A percentile compares a stretch with the other conserved stretches of the same genome.
phyloP scores from a whole-genome alignment of 805 yeast species.

The Saturnispora halmiae region DNA sequence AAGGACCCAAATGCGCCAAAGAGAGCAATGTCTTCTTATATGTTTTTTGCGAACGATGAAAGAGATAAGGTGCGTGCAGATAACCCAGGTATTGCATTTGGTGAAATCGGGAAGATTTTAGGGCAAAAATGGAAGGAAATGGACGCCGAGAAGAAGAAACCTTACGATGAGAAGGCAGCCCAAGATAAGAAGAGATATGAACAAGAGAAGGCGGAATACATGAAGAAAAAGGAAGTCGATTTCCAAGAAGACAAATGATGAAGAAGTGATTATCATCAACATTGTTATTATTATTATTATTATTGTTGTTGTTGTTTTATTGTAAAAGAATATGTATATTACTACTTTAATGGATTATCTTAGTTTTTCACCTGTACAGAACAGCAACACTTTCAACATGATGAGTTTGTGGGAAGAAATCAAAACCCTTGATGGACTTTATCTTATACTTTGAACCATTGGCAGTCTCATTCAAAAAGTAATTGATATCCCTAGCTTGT shows the following conservation, averaged over 20 bases:
- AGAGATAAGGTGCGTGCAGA: conserved; percentile 94
- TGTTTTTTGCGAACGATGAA: conserved; percentile 97
- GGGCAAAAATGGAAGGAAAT: conserved; percentile 97
- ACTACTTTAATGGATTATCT: no score
- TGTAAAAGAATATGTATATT: no score
- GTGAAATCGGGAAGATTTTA: conserved; percentile 87
- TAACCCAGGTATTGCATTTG: conserved; percentile 93
- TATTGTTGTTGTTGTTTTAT: conserved; percentile 1
- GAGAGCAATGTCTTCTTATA: conserved; percentile 96
- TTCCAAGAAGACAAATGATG: conserved; percentile 10
- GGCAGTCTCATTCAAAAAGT: conserved; percentile 58
- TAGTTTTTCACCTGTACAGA: conserved; percentile 16
- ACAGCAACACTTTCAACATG: conserved; percentile 51
- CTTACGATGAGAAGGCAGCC: conserved; percentile 89
- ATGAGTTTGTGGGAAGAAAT: conserved; percentile 70
- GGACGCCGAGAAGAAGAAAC: conserved; percentile 70
- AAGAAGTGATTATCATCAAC: no score
- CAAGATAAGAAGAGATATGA: conserved; percentile 97
- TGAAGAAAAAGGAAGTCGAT: conserved; percentile 24
- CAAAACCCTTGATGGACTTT: conserved; percentile 87
- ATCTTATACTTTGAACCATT: conserved; percentile 57
- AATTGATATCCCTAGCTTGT: conserved; percentile 90
- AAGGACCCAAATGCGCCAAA: conserved; percentile 97
- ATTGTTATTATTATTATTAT: conserved; percentile 4
- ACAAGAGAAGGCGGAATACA: conserved; percentile 84